Evolutionary conservation across 2,329 filamentous ascomycete genomes (phyloP), one percentile per base, ranked within the genome.

Genomic region (Dothidotthia symphoricarpi): DNA sequence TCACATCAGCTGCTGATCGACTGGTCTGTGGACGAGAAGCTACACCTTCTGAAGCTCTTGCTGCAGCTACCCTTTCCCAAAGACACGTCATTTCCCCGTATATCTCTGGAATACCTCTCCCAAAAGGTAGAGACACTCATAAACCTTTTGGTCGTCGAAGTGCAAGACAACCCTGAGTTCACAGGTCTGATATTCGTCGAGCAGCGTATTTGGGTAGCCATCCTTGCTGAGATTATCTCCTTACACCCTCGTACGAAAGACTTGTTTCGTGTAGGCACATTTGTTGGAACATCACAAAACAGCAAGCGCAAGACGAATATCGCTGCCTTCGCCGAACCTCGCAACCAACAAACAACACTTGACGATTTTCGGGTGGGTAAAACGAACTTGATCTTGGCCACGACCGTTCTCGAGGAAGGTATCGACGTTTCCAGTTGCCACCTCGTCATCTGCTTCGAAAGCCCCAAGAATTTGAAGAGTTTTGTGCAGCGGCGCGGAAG

Each of bases 401-500:
- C 79, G 0, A 75, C 71, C 35, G 78, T 80, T 0, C 66, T 81
- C 2, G 78, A 82, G 58, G 79, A 82, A 61, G 78, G 79, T 0
- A 77, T 83, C 19, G 80, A 82, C 49, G 67, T 82, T 2, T 74
- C 76, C n/a, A 75, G 76, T 3, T 85, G 82, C 49, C 79, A 82
- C 51, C 52, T 82, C 15, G 81, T 86, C 1, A 70, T 85, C 10
- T 83, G 80, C 47, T 86, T 81, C 53, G 76, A 84, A 47, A 69
- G 70, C 16, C 81, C 81, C 0, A 70, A 71, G 17, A 83, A 80
- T 43, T 59, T 85, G 24, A 80, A 81, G 39, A 81, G 80, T 1
- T 85, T 82, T 51, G 70, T 86, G 3, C 82, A 86, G 55, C 70
- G 82, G 25, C 73, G 82, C 16, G 82, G 83, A 2, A 71, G 82